Evolutionary conservation across 1,284 basidiomycete species (phyloP), one percentile per base, ranked within the genome.

Genomic region (Leccinum cinnamomeum): DNA sequence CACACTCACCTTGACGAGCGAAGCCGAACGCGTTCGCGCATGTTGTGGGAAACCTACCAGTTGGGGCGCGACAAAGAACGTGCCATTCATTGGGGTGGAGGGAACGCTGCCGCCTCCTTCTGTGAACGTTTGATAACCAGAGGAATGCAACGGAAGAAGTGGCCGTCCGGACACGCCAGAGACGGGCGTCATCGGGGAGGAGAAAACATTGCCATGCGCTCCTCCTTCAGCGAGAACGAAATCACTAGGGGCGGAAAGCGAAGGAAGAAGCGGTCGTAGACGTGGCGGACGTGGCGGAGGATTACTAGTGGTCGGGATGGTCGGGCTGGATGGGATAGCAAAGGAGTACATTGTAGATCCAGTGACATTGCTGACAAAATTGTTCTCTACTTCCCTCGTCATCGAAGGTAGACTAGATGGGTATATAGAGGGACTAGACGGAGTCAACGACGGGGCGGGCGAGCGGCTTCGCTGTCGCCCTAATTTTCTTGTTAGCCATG

Each of bases 261-360:
- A 56, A 7, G 67, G 59, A 30, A 62, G 54, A 46, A 57, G 57
- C 51, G 48, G 23, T 7, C 54, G 53, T n/a, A 57, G 62, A 63
- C 80, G 78, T 57, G 73, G 67, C 54, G 76, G 69, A 41, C 76
- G 78, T 37, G 79, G 81, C 28, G 82, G 82, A 39, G 76, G 56
- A 39, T 23, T 44, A 44, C 10, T 44, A 7, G 4, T 14, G 30
- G 12, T 23, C 23, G 7, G 23, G 48, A 50, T n/a, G 48, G 10
- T 44, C 41, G 48, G 48, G 20, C 6, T 50, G 48, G 48, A 25
- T 16, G 12, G 20, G 12, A 50, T 8, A 23, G 35, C 25, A 18
- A 56, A 54, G n/a, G 41, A 18, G 23, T 56, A 10, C 23, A 51
- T 10, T 18, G 37, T 18, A 12, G 50, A 46, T 12, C n/a, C 14